Evolutionary conservation across 2,329 filamentous ascomycete genomes (phyloP).

Genomic region (Trichoderma aggressivum): DNA sequence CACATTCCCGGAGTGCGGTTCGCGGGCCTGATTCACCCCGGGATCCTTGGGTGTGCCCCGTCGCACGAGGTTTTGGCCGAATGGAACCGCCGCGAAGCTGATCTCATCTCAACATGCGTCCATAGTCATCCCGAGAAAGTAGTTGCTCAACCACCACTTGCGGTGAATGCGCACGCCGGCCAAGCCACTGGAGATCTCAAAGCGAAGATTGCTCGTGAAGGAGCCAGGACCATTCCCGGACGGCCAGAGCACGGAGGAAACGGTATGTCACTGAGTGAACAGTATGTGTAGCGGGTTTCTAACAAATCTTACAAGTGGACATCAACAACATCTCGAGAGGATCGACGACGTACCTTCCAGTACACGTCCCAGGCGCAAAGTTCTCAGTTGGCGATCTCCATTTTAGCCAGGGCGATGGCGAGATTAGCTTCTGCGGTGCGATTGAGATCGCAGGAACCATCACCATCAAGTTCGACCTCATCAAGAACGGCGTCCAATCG

Average conservation of each 20-base stretch:
- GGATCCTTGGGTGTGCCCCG: conserved; percentile 86
- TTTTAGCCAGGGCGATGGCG: conserved; percentile 79
- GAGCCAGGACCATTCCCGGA: conserved; percentile 80
- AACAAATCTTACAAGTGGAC: conserved; percentile 53
- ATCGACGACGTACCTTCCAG: conserved; percentile 79
- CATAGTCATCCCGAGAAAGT: conserved; percentile 59
- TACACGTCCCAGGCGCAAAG: conserved; percentile 82
- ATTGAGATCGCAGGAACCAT: conserved; percentile 95
- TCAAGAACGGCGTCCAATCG: conserved; percentile 74
- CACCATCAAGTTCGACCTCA: conserved; percentile 83
- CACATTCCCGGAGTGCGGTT: conserved; percentile 88
- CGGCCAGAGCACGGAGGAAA: conserved; percentile 86
- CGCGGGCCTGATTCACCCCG: conserved; percentile 84
- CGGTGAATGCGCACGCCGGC: conserved; percentile 70
- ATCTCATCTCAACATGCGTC: conserved; percentile 62
- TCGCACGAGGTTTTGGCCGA: conserved; percentile 71
- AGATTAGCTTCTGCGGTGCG: conserved; percentile 84
- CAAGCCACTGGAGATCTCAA: conserved; percentile 55
- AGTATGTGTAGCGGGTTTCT: neutral
- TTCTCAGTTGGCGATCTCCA: conserved; percentile 88
- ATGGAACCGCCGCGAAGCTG: conserved; percentile 81
- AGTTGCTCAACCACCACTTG: conserved; percentile 75
- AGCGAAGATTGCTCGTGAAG: conserved; percentile 69
- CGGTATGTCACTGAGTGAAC: neutral
- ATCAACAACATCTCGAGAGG: conserved; percentile 83